Evolutionary conservation across 768 basidiomycete species (phyloP).

Genomic region (Auriscalpium orientale): DNA sequence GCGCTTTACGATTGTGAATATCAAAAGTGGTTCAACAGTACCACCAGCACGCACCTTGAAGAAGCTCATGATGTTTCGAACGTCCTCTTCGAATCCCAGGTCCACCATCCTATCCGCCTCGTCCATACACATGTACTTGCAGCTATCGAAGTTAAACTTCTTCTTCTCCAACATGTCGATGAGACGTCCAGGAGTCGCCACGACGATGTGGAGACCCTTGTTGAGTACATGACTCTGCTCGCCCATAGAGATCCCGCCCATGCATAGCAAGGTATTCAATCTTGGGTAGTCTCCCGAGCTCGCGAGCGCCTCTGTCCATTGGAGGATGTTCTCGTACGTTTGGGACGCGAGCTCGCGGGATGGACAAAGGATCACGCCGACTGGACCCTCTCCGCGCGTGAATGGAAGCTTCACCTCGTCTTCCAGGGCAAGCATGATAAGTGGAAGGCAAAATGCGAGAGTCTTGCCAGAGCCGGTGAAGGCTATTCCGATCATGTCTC

Average conservation of each 20-base stretch:
- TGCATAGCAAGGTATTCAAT: conserved; percentile 84
- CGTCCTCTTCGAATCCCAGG: conserved; percentile 97
- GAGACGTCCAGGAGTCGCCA: conserved; percentile 92
- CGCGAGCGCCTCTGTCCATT: conserved; percentile 79
- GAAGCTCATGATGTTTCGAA: conserved; percentile 98
- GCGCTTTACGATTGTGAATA: conserved; percentile 39
- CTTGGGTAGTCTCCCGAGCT: conserved; percentile 77
- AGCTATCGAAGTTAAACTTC: conserved; percentile 84
- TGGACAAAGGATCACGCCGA: conserved; percentile 94
- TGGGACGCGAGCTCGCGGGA: conserved; percentile 95
- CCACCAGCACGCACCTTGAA: conserved; percentile 62
- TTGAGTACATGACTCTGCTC: conserved; percentile 91
- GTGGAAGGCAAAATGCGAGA: conserved; percentile 93
- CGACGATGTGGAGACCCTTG: conserved; percentile 91
- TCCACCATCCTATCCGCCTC: conserved; percentile 99
- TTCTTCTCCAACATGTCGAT: conserved; percentile 99
- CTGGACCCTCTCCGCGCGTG: conserved; percentile 89
- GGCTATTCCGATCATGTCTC: conserved; percentile 98
- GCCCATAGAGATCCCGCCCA: conserved; percentile 96
- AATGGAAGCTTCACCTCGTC: conserved; percentile 89
- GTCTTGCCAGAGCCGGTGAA: conserved; percentile 99
- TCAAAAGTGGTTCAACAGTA: not conserved
- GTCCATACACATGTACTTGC: conserved; percentile 98
- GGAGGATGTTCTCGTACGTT: conserved; percentile 89
- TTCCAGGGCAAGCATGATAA: conserved; percentile 94